A percentile compares a stretch with the other conserved stretches of the same genome.
Evolutionary conservation across 306 rosid species (phyloP).

Genomic region (Quillaja saponaria): DNA sequence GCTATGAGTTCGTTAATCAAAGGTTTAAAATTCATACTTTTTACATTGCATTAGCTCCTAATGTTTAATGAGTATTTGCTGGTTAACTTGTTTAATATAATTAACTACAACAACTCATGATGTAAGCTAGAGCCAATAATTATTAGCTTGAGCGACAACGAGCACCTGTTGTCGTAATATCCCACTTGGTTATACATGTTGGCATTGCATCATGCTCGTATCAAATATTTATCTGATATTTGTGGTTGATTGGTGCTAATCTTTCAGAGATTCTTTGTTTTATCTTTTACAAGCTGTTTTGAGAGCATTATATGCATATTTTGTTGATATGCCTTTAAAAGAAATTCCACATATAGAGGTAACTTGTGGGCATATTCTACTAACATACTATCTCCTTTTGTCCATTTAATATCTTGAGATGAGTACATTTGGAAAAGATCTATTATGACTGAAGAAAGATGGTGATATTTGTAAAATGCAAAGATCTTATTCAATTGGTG

Average conservation of each 20-base stretch:
- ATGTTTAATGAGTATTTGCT: too few species aligned
- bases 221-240: too few species aligned
- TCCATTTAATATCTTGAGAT: slow-evolving; percentile 7
- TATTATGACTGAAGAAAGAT: too few species aligned
- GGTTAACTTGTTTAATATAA: slow-evolving; percentile 25
- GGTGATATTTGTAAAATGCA: too few species aligned
- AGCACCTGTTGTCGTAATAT: slow-evolving; percentile 95
- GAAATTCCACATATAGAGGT: slow-evolving; percentile 99
- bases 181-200: slow-evolving; percentile 72
- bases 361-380: slow-evolving; percentile 24
- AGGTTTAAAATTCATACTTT: slow-evolving; percentile 49
- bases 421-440: slow-evolving; percentile 1
- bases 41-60: slow-evolving; percentile 8
- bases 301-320: slow-evolving; percentile 95
- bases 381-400: neutral
- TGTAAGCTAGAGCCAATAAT: slow-evolving; percentile 97
- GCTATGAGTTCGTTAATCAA: too few species aligned
- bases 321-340: slow-evolving; percentile 92
- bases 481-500: slow-evolving; percentile 8
- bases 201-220: too few species aligned
- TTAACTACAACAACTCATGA: neutral
- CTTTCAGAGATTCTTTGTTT: slow-evolving; percentile 9
- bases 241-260: slow-evolving; percentile 28
- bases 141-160: slow-evolving; percentile 95
- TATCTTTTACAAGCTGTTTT: slow-evolving; percentile 77